A percentile compares a stretch with the other conserved stretches of the same genome.
These are phyloP conservation scores for Madurella mycetomatis DNA, from an alignment of 2,329 filamentous ascomycete species.

Conservation along the genomic window DNA sequence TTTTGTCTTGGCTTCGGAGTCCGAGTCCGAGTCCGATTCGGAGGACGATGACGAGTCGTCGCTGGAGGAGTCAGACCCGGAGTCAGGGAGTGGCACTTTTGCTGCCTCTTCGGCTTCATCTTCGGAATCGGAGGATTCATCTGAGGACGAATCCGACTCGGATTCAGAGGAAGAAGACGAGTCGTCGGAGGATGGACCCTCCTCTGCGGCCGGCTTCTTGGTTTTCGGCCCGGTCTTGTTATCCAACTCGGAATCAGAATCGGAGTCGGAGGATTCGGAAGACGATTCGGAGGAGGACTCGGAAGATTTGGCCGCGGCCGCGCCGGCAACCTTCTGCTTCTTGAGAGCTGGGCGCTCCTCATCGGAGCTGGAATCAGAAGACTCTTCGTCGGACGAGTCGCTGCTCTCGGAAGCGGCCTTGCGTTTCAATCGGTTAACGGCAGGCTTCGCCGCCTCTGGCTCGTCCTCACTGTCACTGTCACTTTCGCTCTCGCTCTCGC, in stretches of 20 bases:
- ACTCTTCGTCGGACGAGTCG: slow-evolving; percentile 34
- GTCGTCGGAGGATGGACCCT: slow-evolving; percentile 32
- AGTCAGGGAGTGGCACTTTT: slow-evolving; percentile 29
- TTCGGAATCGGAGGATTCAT: slow-evolving; percentile 29
- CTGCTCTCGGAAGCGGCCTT: slow-evolving; percentile 44
- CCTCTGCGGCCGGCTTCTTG: slow-evolving; percentile 45
- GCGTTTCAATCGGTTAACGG: slow-evolving; percentile 48
- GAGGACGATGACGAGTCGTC: slow-evolving; percentile 33
- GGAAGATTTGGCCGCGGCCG: slow-evolving; percentile 35
- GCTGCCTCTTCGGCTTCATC: slow-evolving; percentile 24
- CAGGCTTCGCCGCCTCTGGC: slow-evolving; percentile 24
- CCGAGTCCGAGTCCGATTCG: slow-evolving; percentile 32
- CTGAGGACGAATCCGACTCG: slow-evolving; percentile 29
- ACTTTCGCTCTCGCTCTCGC: slow-evolving; percentile 30
- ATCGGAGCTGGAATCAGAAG: slow-evolving; percentile 40
- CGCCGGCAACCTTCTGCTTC: slow-evolving; percentile 42
- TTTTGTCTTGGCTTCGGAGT: slow-evolving; percentile 8
- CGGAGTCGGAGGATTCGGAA: slow-evolving; percentile 31
- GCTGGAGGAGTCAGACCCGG: slow-evolving; percentile 17
- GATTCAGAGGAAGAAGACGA: slow-evolving; percentile 25
- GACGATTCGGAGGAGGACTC: slow-evolving; percentile 26
- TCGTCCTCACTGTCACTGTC: slow-evolving; percentile 32
- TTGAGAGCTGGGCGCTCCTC: slow-evolving; percentile 47
- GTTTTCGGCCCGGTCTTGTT: slow-evolving; percentile 33
- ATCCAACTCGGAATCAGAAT: slow-evolving; percentile 23